These are phyloP conservation scores for Dicorynia guianensis DNA, from an alignment of 306 rosid genomes.

Conservation along the genomic window DNA sequence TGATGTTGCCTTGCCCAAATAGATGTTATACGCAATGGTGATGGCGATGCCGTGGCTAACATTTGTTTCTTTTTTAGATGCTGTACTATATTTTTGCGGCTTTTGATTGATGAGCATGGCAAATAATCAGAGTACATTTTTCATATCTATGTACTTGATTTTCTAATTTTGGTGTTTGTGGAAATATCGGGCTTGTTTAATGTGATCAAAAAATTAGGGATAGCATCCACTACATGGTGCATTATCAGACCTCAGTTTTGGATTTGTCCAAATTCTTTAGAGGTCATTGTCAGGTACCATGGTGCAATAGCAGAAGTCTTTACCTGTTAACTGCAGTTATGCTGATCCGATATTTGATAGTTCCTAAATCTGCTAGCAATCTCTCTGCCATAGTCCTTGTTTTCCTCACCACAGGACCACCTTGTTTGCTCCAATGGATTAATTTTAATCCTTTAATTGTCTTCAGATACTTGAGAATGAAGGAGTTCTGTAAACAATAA, in stretches of 20 bases:
- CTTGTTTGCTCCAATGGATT: conserved; percentile 23
- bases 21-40: background rate
- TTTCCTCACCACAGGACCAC: background rate
- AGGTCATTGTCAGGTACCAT: background rate
- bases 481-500: background rate
- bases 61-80: background rate
- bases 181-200: background rate
- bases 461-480: background rate
- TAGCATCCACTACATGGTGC: background rate
- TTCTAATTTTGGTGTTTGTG: background rate
- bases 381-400: conserved; percentile 13
- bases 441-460: conserved; percentile 20
- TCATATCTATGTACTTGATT: background rate
- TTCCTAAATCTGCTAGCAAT: background rate
- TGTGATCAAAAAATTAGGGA: background rate
- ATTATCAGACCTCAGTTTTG: background rate
- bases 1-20: background rate
- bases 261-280: conserved; percentile 13
- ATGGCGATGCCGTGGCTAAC: background rate
- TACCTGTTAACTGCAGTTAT: background rate
- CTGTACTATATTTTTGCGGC: background rate
- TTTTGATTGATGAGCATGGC: background rate
- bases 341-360: conserved; percentile 16
- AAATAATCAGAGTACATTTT: background rate
- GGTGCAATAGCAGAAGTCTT: background rate